phyloP scores from a whole-genome alignment of 257 asterid species.

The Agastache rugosa region DNA sequence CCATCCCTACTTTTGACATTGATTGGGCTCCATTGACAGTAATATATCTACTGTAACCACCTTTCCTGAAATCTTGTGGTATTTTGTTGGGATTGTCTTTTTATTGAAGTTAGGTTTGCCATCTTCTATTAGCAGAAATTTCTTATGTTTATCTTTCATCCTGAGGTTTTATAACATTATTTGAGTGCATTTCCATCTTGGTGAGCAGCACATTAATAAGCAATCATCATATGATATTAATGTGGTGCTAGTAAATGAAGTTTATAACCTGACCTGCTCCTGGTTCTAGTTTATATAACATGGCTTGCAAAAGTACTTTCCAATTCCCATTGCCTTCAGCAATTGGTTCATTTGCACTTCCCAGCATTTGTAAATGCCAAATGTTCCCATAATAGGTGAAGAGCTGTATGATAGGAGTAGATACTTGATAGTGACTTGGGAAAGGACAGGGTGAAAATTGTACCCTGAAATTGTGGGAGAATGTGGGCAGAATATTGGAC shows the following conservation, averaged over 20 bases:
- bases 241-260: not conserved
- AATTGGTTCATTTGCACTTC: constrained; percentile 2
- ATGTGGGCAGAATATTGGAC: not conserved
- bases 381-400: not conserved
- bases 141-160: not conserved
- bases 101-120: not conserved
- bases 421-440: not conserved
- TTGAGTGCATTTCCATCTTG: constrained; percentile 2
- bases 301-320: not conserved
- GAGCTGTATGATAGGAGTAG: not conserved
- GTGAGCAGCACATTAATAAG: constrained; percentile 9
- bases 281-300: not conserved
- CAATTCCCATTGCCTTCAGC: not conserved
- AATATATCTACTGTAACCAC: no score
- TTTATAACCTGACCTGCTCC: not conserved
- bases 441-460: not conserved
- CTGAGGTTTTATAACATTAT: constrained; percentile 1
- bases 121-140: not conserved
- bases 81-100: constrained; percentile 12
- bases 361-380: not conserved
- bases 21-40: no score
- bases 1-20: no score
- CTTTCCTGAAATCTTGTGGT: no score
- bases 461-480: not conserved
- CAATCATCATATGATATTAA: not conserved